These are phyloP conservation scores for Parmales sp. DNA, from an alignment of 108 stramenopile species.

Conservation along the genomic window DNA sequence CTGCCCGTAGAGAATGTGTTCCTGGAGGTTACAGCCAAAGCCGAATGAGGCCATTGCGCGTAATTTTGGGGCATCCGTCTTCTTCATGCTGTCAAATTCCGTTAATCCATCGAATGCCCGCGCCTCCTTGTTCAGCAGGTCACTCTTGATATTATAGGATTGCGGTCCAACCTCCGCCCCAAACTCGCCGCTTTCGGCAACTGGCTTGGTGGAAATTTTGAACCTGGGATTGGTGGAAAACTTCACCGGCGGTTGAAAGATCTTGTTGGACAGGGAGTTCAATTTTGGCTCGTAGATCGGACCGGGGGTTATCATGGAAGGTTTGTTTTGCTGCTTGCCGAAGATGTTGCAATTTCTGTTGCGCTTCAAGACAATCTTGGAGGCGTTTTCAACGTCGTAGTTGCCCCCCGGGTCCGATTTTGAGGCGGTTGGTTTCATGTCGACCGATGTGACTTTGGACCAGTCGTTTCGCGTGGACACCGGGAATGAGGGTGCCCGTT, in stretches of 20 bases:
- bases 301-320: not conserved
- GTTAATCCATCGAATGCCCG: not conserved
- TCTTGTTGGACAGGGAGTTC: not conserved
- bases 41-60: not conserved
- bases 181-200: not conserved
- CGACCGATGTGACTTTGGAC: not conserved
- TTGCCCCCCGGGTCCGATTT: not conserved
- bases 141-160: not conserved
- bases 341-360: not conserved
- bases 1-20: constrained; percentile 5
- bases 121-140: not conserved
- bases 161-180: not conserved
- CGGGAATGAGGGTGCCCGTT: not conserved
- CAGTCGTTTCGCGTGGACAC: not conserved
- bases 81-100: not conserved
- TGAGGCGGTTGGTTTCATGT: not conserved
- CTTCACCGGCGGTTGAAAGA: not conserved
- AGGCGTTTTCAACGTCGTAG: not conserved
- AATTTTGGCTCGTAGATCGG: not conserved
- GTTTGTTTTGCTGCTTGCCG: not conserved
- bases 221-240: not conserved
- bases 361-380: not conserved
- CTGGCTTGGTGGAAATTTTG: no score
- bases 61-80: not conserved
- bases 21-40: not conserved